phyloP scores from a whole-genome alignment of 1,284 basidiomycete species.

The Boletus sp. region DNA sequence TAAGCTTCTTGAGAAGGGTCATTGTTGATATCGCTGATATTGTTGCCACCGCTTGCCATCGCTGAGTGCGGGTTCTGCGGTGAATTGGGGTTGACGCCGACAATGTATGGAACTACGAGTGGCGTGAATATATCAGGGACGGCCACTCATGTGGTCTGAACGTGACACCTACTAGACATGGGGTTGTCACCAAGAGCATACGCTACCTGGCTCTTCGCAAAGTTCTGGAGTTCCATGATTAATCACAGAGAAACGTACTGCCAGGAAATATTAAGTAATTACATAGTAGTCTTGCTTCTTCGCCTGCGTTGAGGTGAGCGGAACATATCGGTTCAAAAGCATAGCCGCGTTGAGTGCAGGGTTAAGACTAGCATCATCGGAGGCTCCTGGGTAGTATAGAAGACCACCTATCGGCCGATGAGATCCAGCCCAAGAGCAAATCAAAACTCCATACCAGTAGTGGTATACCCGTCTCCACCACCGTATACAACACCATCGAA shows the following conservation, averaged over 20 bases:
- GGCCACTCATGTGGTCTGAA: not conserved
- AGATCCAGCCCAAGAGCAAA: slow-evolving; percentile 2
- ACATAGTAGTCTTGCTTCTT: slow-evolving; percentile 65
- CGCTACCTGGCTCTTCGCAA: slow-evolving; percentile 72
- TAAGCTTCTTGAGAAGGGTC: slow-evolving; percentile 68
- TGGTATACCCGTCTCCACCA: slow-evolving; percentile 49
- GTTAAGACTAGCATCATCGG: slow-evolving; percentile 75
- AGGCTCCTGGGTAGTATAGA: slow-evolving; percentile 77
- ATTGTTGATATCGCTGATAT: slow-evolving; percentile 67
- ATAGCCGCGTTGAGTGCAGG: slow-evolving; percentile 84
- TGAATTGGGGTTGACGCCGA: slow-evolving; percentile 86
- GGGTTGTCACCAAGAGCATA: slow-evolving; percentile 85
- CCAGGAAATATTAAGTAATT: slow-evolving; percentile 19
- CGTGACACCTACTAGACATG: slow-evolving; percentile 54
- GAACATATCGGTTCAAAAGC: slow-evolving; percentile 74
- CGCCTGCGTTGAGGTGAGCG: slow-evolving; percentile 58
- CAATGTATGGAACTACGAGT: slow-evolving; percentile 68
- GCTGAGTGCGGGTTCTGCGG: slow-evolving; percentile 88
- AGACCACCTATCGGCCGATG: slow-evolving; percentile 56
- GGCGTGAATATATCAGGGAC: slow-evolving; percentile 1
- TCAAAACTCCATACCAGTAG: slow-evolving; percentile 41
- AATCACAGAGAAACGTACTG: slow-evolving; percentile 6
- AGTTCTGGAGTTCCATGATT: slow-evolving; percentile 41
- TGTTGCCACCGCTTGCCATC: slow-evolving; percentile 76
- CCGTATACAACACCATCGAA: slow-evolving; percentile 70